Conservation (phyloP, 805 yeast genomes). For the Yamadazyma ubonensis region DNA sequence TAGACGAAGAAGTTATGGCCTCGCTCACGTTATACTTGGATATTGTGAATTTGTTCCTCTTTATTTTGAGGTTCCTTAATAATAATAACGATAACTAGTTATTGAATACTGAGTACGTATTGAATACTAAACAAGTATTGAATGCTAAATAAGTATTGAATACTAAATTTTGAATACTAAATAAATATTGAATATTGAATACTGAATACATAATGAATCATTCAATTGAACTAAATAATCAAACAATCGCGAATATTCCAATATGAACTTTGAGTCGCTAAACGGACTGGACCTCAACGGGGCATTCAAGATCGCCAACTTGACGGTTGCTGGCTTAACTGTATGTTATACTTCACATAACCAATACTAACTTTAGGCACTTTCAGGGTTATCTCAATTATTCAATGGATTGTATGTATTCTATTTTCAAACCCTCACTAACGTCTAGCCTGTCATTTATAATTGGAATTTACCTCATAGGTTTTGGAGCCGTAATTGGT, state of each 20-base stretch:
- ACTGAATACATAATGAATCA: too few relatives aligned
- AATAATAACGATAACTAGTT: conserved; percentile 6
- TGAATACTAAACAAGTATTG: too few relatives aligned
- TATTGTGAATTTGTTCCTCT: conserved; percentile 74
- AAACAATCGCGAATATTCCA: background rate
- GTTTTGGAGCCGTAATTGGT: conserved; percentile 54
- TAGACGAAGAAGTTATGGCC: conserved; percentile 85
- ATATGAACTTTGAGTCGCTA: conserved; percentile 12
- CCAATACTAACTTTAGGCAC: conserved; percentile 30
- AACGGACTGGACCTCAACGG: conserved; percentile 37
- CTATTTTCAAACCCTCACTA: background rate
- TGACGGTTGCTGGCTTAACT: conserved; percentile 53
- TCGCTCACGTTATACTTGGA: conserved; percentile 79
- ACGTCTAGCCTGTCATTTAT: conserved; percentile 36
- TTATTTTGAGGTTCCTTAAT: conserved; percentile 53
- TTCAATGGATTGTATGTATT: conserved; percentile 47
- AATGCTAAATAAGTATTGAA: too few relatives aligned
- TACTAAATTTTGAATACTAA: too few relatives aligned
- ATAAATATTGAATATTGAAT: too few relatives aligned
- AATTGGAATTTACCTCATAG: conserved; percentile 56
- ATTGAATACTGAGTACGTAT: background rate
- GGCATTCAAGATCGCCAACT: conserved; percentile 51
- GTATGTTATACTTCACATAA: conserved; percentile 36
- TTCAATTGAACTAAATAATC: background rate
- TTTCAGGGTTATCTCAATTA: conserved; percentile 50